Conservation (phyloP, 164 flowering plant genomes). For the Liriodendron chinense region DNA sequence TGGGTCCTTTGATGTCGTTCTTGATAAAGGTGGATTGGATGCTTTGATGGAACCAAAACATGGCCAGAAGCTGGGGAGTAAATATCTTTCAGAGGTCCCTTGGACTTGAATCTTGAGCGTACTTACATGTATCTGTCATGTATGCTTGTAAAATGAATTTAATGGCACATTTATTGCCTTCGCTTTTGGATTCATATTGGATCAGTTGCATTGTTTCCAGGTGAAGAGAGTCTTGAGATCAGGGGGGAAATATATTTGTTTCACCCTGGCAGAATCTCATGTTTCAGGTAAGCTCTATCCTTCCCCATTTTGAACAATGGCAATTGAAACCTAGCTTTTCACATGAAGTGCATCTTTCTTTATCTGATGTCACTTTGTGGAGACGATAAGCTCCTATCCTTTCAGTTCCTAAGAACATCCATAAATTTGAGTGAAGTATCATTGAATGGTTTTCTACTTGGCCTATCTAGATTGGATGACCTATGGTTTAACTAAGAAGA, state of each 20-base stretch:
- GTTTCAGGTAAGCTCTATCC: slow-evolving; percentile 62
- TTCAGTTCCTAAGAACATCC: background rate
- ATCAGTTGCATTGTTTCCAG: slow-evolving; percentile 32
- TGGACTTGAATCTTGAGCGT: slow-evolving; percentile 18
- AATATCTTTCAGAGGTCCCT: slow-evolving; percentile 78
- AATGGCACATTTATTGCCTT: background rate
- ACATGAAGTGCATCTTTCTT: background rate
- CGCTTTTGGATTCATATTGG: background rate
- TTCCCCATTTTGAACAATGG: background rate
- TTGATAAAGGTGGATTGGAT: slow-evolving; percentile 98
- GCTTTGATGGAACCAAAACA: slow-evolving; percentile 95
- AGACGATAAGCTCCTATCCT: background rate
- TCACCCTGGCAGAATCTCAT: slow-evolving; percentile 88
- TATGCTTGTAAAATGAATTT: background rate
- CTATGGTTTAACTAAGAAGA: too few relatives aligned
- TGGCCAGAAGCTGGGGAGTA: slow-evolving; percentile 71
- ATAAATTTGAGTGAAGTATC: background rate
- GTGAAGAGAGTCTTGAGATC: slow-evolving; percentile 72
- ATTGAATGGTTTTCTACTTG: background rate
- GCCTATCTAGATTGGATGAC: background rate
- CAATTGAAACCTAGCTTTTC: background rate
- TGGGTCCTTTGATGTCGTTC: slow-evolving; percentile 62
- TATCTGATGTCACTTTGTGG: background rate
- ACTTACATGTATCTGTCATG: slow-evolving; percentile 9
- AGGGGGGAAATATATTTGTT: slow-evolving; percentile 74